Evolutionary conservation across 208 protist genomes (phyloP), one percentile per base, ranked within the genome.

Genomic region (Trypanosomatidae sp.): DNA sequence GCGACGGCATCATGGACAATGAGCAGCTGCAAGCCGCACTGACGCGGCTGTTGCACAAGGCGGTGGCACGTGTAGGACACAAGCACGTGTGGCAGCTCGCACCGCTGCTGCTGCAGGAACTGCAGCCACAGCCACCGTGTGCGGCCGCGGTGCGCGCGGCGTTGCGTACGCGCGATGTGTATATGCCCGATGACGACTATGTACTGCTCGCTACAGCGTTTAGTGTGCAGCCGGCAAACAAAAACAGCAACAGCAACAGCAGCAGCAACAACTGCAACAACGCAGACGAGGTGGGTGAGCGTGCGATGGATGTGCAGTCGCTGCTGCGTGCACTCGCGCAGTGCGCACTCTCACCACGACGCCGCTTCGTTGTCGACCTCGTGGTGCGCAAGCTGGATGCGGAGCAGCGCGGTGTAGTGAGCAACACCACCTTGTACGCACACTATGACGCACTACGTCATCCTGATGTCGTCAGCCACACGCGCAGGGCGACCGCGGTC

Each of bases 181-280:
- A 35, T n/a, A 35, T 15, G 30, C 30, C 30, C 30, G 30, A 11
- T 15, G n/a, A 35, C 30, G 11, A n/a, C 30, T 35, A 35, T 35
- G 30, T n/a, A n/a, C n/a, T n/a, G n/a, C n/a, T n/a, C n/a, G n/a
- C n/a, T n/a, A n/a, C n/a, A n/a, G 11, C 30, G n/a, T 35, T 35
- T 11, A 35, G n/a, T 35, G 30, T 11, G 11, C 11, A 35, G n/a
- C 11, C n/a, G n/a, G n/a, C 11, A 15, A 35, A 35, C n/a, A 35
- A 35, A 35, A 35, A 35, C 11, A 35, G 11, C n/a, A n/a, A 11
- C 30, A 35, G 30, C 20, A 49, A 45, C 23, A 72, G 75, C 23
- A 71, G 74, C 46, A 74, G 71, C 45, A 57, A 63, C 27, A 35
- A 20, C 16, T 43, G 26, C 7, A 71, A 73, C 23, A 73, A 82